phyloP scores from a whole-genome alignment of 208 protist genomes.

The Acanthamoeba healyi region DNA sequence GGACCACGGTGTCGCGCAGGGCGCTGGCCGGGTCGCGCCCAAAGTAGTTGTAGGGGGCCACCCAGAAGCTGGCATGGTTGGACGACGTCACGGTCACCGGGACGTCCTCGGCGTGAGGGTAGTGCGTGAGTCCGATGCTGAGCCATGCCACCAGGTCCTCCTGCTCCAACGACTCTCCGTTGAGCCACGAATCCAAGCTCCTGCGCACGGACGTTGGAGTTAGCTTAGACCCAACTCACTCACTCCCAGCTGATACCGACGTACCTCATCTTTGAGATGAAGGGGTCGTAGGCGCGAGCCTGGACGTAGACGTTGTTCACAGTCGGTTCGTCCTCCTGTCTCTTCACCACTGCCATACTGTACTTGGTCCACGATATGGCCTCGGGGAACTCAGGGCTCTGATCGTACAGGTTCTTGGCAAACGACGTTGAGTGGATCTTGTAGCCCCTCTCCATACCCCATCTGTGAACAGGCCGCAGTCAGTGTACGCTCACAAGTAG shows the following conservation, averaged over 20 bases:
- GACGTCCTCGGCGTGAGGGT: not conserved
- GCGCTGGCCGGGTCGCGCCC: not conserved
- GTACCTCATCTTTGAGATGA: not conserved
- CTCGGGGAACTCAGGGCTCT: not conserved
- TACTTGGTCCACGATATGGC: not conserved
- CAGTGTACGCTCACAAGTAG: not conserved
- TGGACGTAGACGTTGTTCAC: constrained; percentile 12
- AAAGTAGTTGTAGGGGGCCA: not conserved
- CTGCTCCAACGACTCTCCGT: not conserved
- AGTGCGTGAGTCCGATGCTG: not conserved
- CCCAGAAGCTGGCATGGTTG: not conserved
- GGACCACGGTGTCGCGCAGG: not conserved
- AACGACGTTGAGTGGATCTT: not conserved
- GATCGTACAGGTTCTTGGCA: not conserved
- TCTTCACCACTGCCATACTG: not conserved
- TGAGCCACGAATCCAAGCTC: not conserved
- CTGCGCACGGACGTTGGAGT: not conserved
- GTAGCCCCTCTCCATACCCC: not conserved
- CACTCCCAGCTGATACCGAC: not conserved
- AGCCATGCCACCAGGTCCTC: constrained; percentile 52
- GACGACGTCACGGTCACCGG: not conserved
- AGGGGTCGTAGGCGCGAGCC: not conserved
- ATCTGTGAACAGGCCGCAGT: not conserved
- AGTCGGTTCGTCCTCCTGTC: constrained; percentile 12
- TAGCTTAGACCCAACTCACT: too few species aligned